Evolutionary conservation across 176 grass and related monocot species (phyloP).

Genomic region (Dactylis glomerata): DNA sequence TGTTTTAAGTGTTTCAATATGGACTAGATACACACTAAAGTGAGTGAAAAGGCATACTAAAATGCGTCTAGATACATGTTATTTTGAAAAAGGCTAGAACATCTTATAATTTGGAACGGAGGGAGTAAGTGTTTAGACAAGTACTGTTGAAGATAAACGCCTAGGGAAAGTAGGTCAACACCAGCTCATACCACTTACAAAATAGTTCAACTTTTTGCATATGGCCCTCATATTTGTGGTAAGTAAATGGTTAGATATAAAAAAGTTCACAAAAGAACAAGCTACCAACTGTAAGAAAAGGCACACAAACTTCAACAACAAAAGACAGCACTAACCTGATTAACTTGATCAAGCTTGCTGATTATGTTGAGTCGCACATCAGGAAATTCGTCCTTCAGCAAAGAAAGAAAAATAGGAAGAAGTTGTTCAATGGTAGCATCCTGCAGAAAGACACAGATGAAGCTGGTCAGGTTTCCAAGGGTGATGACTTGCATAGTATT

Average conservation of each 20-base stretch:
- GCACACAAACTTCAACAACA: background rate
- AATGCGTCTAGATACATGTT: no score
- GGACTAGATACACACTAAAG: no score
- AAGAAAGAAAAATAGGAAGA: conserved; percentile 96
- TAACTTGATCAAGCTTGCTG: conserved; percentile 98
- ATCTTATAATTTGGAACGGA: no score
- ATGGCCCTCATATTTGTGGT: background rate
- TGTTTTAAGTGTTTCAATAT: no score
- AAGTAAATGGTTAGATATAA: no score
- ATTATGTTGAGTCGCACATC: conserved; percentile 98
- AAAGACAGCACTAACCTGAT: conserved; percentile 51
- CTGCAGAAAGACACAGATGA: conserved; percentile 39
- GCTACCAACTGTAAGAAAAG: background rate
- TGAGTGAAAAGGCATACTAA: no score
- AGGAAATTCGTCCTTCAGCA: conserved; percentile 97
- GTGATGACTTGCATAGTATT: background rate
- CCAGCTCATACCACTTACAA: no score
- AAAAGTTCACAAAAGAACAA: background rate
- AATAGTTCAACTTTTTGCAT: no score
- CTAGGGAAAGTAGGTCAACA: no score
- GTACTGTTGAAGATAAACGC: no score
- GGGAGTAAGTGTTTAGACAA: no score
- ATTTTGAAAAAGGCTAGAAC: no score
- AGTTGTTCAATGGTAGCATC: conserved; percentile 89
- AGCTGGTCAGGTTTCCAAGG: background rate